phyloP scores from a whole-genome alignment of 352 stramenopile species.

The Thalassiosira exigua region DNA sequence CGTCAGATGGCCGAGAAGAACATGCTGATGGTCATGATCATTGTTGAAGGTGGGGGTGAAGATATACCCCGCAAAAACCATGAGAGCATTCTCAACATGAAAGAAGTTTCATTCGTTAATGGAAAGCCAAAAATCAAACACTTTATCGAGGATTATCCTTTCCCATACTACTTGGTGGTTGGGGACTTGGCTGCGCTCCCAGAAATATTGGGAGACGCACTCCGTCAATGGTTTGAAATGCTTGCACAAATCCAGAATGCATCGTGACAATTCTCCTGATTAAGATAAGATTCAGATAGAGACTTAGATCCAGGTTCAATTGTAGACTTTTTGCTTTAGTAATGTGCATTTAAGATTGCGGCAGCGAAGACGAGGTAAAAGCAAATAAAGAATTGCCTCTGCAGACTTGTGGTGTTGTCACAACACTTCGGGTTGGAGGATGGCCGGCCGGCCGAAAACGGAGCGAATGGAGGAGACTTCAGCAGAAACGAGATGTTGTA shows the following conservation, averaged over 20 bases:
- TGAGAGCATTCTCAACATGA: slow-evolving; percentile 98
- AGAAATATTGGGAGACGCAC: slow-evolving; percentile 98
- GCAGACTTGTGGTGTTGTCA: too few species aligned
- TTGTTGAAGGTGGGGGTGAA: slow-evolving; percentile 90
- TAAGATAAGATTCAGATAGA: background rate
- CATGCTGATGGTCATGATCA: slow-evolving; percentile 97
- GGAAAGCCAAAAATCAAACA: slow-evolving; percentile 95
- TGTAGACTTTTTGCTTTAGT: too few species aligned
- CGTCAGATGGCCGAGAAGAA: slow-evolving; percentile 96
- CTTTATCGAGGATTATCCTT: slow-evolving; percentile 99
- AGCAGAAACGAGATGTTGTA: too few species aligned
- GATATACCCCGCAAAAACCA: slow-evolving; percentile 58
- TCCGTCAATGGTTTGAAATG: slow-evolving; percentile 99
- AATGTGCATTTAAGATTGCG: too few species aligned
- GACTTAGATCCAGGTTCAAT: too few species aligned
- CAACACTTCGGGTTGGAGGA: too few species aligned
- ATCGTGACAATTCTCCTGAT: slow-evolving; percentile 17
- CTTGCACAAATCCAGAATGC: slow-evolving; percentile 73
- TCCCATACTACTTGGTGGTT: slow-evolving; percentile 99
- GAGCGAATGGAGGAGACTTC: too few species aligned
- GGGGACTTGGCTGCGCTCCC: slow-evolving; percentile 94
- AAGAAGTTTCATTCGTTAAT: slow-evolving; percentile 96
- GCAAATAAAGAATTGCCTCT: too few species aligned
- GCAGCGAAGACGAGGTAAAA: background rate
- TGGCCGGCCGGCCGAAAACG: too few species aligned